Evolutionary conservation across 2,329 filamentous ascomycete species (phyloP), one percentile per base, ranked within the genome.

Genomic region (Pezicula radicicola): DNA sequence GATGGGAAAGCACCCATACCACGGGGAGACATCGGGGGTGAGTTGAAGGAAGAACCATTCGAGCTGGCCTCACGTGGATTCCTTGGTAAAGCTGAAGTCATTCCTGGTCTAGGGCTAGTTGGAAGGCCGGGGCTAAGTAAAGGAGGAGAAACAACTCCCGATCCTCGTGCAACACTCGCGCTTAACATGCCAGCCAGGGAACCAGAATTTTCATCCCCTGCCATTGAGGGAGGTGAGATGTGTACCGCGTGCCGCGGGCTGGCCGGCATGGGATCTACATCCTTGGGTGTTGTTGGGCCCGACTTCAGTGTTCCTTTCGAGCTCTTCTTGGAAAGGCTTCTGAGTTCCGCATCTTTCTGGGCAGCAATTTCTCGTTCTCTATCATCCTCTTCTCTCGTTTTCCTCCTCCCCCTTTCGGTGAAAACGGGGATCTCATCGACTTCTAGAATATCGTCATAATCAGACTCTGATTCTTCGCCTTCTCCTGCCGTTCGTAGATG

Each of bases 331-430:
- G 89, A 92, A 28, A 82, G 72, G 68, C 88, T 91, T 53, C 87
- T 80, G 27, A 80, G 77, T 63, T 90, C 86, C 12, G 86, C 81
- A 61, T 91, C 85, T 63, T 84, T 79, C 44, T 80, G 67, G 1
- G 80, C 83, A n/a, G 85, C 68, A 13, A 83, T 75, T 65, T 93
- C 89, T 45, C 92, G 83, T 50, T 90, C 81, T 50, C 79, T 79
- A 60, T 97, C 91, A 63, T 97, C 92, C 55, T 96, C 90, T 67
- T 93, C 91, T 48, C 92, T 81, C 3, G 91, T 96, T 68, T 88
- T 90, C 60, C 90, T 80, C 53, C 91, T 82, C 8, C 91, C 93
- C 55, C 92, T 81, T 48, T 83, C 74, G 10, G 57, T 72, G 35
- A 79, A 71, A 6, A 71, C 67, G 0, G 79, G 74, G 46, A 85